A percentile compares a stretch with the other conserved stretches of the same genome.
These are phyloP conservation scores for Avena eriantha DNA, from an alignment of 176 grass and related monocot species.

Conservation along the genomic window DNA sequence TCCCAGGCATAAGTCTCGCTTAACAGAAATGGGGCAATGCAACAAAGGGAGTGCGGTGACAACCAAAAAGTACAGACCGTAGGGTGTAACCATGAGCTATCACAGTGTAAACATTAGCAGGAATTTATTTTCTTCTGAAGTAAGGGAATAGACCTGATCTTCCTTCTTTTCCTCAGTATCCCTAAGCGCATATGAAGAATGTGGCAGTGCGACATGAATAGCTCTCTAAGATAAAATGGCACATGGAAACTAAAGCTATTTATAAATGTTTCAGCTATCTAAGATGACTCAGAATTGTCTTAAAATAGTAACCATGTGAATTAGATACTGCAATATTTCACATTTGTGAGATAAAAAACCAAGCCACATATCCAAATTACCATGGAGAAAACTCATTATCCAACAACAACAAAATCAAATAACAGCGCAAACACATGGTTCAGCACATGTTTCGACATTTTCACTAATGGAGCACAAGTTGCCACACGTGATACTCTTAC, in stretches of 20 bases:
- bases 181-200: conserved; percentile 19
- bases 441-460: not conserved
- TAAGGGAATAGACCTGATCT: not conserved
- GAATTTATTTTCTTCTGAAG: conserved; percentile 1
- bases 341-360: not conserved
- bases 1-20: not conserved
- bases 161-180: conserved; percentile 3
- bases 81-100: conserved; percentile 26
- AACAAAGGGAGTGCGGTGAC: conserved; percentile 19
- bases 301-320: conserved; percentile 17
- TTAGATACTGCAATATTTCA: not conserved
- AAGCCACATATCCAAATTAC: not conserved
- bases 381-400: not conserved
- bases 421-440: conserved; percentile 15
- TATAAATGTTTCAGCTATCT: not conserved
- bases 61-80: not conserved
- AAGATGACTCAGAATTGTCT: not conserved
- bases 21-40: conserved; percentile 30
- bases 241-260: not conserved
- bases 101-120: not conserved
- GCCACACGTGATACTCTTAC: not conserved
- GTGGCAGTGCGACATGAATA: not conserved
- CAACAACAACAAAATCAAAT: not conserved
- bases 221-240: no score
- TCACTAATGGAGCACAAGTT: conserved; percentile 3